Conservation (phyloP, 495 filamentous ascomycete species). For the Pyrenopolyporus hunteri region DNA sequence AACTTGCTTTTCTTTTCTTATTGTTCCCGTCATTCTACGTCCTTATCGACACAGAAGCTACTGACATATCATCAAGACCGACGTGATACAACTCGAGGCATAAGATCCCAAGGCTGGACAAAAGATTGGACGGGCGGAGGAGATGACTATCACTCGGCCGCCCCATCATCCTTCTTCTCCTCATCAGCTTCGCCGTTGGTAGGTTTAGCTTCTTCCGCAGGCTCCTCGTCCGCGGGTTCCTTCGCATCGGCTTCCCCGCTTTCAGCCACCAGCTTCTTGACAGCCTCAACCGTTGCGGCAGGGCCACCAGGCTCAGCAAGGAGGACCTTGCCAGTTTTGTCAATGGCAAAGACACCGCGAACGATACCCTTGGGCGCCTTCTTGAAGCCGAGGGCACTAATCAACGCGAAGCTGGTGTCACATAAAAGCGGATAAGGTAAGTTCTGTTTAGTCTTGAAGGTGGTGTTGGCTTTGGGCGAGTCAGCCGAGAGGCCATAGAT, state of each 20-base stretch:
- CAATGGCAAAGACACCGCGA: constrained; percentile 85
- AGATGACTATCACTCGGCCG: constrained; percentile 15
- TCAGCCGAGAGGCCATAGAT: constrained; percentile 91
- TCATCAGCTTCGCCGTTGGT: constrained; percentile 29
- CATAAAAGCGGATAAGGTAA: constrained; percentile 90
- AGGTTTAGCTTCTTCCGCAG: constrained; percentile 31
- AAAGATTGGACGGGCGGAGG: constrained; percentile 3
- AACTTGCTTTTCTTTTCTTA: constrained; percentile 8
- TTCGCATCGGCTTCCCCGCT: constrained; percentile 26
- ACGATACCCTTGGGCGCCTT: constrained; percentile 77
- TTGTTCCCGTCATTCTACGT: constrained; percentile 24
- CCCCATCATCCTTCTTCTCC: constrained; percentile 35
- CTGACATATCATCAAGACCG: constrained; percentile 20
- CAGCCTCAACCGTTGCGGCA: constrained; percentile 61
- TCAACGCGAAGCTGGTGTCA: constrained; percentile 73
- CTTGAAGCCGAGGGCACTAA: constrained; percentile 75
- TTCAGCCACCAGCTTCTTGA: constrained; percentile 56
- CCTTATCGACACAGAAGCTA: constrained; percentile 18
- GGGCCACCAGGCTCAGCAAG: constrained; percentile 66
- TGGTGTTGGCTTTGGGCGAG: constrained; percentile 85
- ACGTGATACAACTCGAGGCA: constrained; percentile 15
- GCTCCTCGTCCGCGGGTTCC: constrained; percentile 30
- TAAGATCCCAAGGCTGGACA: constrained; percentile 13
- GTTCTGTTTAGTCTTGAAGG: constrained; percentile 85
- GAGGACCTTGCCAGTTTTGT: constrained; percentile 75